These are phyloP conservation scores for Pseudotsuga menziesii DNA, from an alignment of 75 land plant species.

Conservation along the genomic window DNA sequence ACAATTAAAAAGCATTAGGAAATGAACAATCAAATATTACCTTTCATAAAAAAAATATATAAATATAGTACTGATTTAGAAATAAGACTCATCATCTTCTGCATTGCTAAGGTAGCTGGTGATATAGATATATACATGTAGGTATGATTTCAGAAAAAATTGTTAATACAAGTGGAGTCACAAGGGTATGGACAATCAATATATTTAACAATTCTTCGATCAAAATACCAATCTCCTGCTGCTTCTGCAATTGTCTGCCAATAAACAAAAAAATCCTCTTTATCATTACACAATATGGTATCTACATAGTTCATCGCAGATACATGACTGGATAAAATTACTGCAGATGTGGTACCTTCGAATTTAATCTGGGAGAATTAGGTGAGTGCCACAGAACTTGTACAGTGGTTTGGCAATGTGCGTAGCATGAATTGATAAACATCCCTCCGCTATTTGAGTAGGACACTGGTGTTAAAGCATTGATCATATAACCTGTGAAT, in stretches of 20 bases:
- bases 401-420: conserved; percentile 23
- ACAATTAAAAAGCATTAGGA: no score
- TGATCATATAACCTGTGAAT: not conserved
- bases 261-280: no score
- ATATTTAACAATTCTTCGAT: conserved; percentile 18
- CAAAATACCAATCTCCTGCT: conserved; percentile 60
- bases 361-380: not conserved
- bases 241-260: conserved; percentile 44
- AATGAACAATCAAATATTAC: no score
- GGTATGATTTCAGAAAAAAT: not conserved
- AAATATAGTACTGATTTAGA: no score
- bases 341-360: not conserved
- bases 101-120: no score
- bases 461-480: not conserved
- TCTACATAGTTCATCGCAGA: no score
- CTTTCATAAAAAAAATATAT: no score
- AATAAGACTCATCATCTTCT: no score
- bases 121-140: not conserved
- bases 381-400: conserved; percentile 16
- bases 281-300: no score
- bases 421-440: conserved; percentile 27
- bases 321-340: no score
- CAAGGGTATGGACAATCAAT: conserved; percentile 56
- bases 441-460: not conserved
- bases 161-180: conserved; percentile 35